Base-by-base conservation (phyloP, 2,329 filamentous ascomycete species). In the Diaporthe vaccinii region DNA sequence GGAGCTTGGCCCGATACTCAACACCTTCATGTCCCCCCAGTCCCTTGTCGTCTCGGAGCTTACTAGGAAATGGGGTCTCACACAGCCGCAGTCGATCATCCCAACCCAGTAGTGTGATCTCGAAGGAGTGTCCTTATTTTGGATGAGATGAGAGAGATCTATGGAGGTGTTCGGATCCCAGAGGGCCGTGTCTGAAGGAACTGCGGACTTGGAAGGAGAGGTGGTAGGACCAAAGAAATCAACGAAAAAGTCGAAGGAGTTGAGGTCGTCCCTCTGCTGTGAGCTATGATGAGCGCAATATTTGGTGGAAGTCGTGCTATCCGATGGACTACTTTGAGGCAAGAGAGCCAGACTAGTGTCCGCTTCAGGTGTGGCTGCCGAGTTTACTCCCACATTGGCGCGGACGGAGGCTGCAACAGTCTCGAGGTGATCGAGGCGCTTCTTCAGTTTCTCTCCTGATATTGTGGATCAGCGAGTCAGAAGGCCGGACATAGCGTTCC, bases 361-460 rank as follows among this genome's bases (percentile, higher is more conserved):
- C 25, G 10, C 44, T 15, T 25, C 49, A 12, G 34, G 46, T 6
- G 49, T 31, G 20, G 22, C 0, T 22, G 31, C 53, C 55, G 65
- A n/a, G 36, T 15, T 39, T 44, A 20, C 49, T 15, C 36, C 39
- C 17, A 25, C 59, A 8, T 4, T 44, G n/a, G 59, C 22, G 28
- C 68, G 44, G 12, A 75, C 70, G 58, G 77, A 72, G 17, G 76
- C 77, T 14, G 73, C 78, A 17, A 78, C 55, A 1, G 46, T 73
- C 68, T 78, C 78, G n/a, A 78, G 78, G 20, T 78, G 31, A 22
- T 76, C 76, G 20, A 78, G 65, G 9, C 74, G 77, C 71, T 78
- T 73, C 20, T 74, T 74, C 41, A 77, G 46, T 49, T 78, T 78
- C n/a, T 77, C 78, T 51, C 78, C 78, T 78, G 22, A 6, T 1